A percentile compares a stretch with the other conserved stretches of the same genome.
These are phyloP conservation scores for Populus tremula DNA, from an alignment of 345 rosid species.

Conservation along the genomic window DNA sequence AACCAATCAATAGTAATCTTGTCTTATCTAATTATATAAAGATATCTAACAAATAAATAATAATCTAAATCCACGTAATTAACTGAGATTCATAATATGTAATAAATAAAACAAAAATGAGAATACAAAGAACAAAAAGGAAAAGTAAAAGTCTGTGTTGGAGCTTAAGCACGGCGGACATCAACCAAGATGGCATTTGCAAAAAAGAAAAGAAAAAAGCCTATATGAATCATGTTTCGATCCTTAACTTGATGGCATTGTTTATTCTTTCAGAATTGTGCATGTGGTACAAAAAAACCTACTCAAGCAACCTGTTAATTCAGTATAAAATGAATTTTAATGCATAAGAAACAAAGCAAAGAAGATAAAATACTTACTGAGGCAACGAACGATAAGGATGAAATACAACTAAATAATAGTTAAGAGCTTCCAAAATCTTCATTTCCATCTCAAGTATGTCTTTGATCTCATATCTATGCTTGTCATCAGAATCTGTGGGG, in stretches of 20 bases:
- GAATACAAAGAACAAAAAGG: too few relatives aligned
- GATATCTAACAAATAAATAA: too few relatives aligned
- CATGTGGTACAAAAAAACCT: background rate
- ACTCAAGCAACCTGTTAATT: background rate
- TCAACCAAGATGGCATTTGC: background rate
- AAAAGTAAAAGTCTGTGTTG: background rate
- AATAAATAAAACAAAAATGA: background rate
- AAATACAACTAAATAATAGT: slow-evolving; percentile 86
- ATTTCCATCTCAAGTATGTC: slow-evolving; percentile 97
- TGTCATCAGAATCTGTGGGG: slow-evolving; percentile 73
- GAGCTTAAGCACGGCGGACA: background rate
- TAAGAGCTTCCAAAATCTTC: slow-evolving; percentile 92
- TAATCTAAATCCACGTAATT: too few relatives aligned
- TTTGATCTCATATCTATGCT: slow-evolving; percentile 71
- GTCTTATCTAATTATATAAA: too few relatives aligned
- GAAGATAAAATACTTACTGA: slow-evolving; percentile 48
- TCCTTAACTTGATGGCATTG: background rate
- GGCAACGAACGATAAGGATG: slow-evolving; percentile 87
- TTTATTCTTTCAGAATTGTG: background rate
- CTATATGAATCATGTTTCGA: too few relatives aligned
- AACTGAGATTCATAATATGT: background rate
- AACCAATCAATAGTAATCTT: too few relatives aligned
- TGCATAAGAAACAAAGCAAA: background rate
- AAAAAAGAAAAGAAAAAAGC: background rate
- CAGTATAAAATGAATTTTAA: background rate